Conservation (phyloP, 1,284 basidiomycete genomes). For the Wallemia mellicola region DNA sequence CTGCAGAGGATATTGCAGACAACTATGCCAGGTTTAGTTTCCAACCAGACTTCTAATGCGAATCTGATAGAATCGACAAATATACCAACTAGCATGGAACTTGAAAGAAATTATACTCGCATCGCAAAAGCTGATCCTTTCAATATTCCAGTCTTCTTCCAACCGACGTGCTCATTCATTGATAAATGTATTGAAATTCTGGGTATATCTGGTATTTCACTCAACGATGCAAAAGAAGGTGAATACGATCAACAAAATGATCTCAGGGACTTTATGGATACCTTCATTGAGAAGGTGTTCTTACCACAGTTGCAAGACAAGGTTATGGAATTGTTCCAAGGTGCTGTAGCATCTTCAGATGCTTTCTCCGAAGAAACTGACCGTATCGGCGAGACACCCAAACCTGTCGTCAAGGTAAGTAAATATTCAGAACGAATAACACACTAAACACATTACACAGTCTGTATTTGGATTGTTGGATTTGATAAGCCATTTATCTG, state of each 20-base stretch:
- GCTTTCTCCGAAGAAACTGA: conserved; percentile 49
- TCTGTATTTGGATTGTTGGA: conserved; percentile 30
- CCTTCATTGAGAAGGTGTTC: conserved; percentile 80
- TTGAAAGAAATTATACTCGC: conserved; percentile 29
- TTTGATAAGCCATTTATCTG: conserved; percentile 67
- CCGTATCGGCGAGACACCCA: conserved; percentile 28
- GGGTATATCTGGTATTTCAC: no score
- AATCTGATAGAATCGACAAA: not conserved
- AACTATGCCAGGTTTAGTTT: conserved; percentile 73
- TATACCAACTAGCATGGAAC: not conserved
- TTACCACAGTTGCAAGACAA: conserved; percentile 86
- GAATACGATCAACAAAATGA: conserved; percentile 22
- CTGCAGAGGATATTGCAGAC: conserved; percentile 56
- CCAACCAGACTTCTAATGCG: conserved; percentile 4
- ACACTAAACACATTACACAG: conserved; percentile 2
- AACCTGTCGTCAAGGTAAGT: conserved; percentile 48
- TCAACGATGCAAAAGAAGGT: no score
- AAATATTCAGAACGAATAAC: not conserved
- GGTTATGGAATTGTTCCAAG: conserved; percentile 59
- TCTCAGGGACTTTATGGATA: conserved; percentile 52
- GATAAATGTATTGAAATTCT: no score
- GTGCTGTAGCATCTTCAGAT: conserved; percentile 46
- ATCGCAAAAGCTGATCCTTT: conserved; percentile 77
- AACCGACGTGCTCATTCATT: conserved; percentile 66
- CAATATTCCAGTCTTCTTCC: conserved; percentile 76